phyloP scores from a whole-genome alignment of 306 rosid genomes.

The Rubus idaeus region DNA sequence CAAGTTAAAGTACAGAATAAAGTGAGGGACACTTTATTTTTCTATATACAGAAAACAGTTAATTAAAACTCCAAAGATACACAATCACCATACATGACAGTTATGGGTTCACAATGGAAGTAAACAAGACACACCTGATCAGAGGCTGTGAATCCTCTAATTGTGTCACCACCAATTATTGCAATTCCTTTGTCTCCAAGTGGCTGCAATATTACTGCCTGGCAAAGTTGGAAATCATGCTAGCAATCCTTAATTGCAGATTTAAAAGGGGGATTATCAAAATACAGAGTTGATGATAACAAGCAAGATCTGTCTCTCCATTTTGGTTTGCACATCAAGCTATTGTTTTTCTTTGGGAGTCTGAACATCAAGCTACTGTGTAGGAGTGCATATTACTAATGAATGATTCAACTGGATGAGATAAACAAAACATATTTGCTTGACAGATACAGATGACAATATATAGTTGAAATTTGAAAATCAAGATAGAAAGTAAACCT shows the following conservation, averaged over 20 bases:
- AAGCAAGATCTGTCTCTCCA: background rate
- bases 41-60: background rate
- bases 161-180: constrained; percentile 84
- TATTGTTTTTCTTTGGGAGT: background rate
- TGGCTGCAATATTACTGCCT: constrained; percentile 97
- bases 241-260: constrained; percentile 4
- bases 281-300: background rate
- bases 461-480: background rate
- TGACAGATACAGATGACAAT: background rate
- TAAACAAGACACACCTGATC: constrained; percentile 55
- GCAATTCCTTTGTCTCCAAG: constrained; percentile 90
- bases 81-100: no score
- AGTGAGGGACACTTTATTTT: background rate
- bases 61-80: background rate
- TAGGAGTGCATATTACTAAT: background rate
- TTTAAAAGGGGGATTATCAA: background rate
- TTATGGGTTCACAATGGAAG: no score
- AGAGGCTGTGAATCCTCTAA: constrained; percentile 81
- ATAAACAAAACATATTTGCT: background rate
- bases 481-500: constrained; percentile 42
- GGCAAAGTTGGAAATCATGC: constrained; percentile 27
- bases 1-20: background rate
- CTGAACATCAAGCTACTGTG: background rate
- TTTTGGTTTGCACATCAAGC: background rate
- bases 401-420: background rate